Base-by-base conservation (phyloP, 306 rosid genomes). In the Fragaria vesca region DNA sequence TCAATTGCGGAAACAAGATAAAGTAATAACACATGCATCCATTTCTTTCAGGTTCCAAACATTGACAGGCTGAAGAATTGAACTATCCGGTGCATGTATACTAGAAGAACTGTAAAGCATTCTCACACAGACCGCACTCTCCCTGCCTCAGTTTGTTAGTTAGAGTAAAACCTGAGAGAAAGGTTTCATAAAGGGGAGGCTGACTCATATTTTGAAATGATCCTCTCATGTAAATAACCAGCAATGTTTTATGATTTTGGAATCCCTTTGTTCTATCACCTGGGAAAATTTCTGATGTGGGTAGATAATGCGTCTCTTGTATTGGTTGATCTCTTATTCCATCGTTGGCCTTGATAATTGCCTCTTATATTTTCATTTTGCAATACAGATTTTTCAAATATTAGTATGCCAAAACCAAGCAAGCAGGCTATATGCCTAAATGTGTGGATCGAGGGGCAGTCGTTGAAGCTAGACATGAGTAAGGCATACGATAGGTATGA, bases 11-110 rank as follows among this genome's bases (percentile, higher is more conserved):
- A 69, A 34, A 34, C 21, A 32, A 34, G 52, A 46, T 17, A 38
- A 55, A 57, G 34, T 36, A 68, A 24, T 62, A 50, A 54, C 69
- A 52, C 38, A 9, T 58, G 17, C 50, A 17, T 73, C 13, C 63
- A 42, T 68, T 54, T 9, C 36, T 79, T 51, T 45, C 80, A 83
- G 86, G 83, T 75, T 34, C 73, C 13, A 51, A 63, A 78, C 71
- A 79, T 75, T 83, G 45, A 69, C 54, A 66, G 48, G 26, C 16
- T 30, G 38, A 24, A 58, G 72, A 16, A 26, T 66, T 42, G 21
- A 0, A 40, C 55, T 58, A 13, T 28, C 42, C 61, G 58, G 60
- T 54, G 63, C 73, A 47, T 65, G 32, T 30, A 45, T n/a, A 12
- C 16, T 52, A 50, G 26, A 42, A 73, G 74, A 46, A 9, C 26